Percentiles rank a stretch among this genome's conserved stretches.
These are phyloP conservation scores for Triadica sebifera DNA, from an alignment of 345 rosid genomes.

Conservation along the genomic window DNA sequence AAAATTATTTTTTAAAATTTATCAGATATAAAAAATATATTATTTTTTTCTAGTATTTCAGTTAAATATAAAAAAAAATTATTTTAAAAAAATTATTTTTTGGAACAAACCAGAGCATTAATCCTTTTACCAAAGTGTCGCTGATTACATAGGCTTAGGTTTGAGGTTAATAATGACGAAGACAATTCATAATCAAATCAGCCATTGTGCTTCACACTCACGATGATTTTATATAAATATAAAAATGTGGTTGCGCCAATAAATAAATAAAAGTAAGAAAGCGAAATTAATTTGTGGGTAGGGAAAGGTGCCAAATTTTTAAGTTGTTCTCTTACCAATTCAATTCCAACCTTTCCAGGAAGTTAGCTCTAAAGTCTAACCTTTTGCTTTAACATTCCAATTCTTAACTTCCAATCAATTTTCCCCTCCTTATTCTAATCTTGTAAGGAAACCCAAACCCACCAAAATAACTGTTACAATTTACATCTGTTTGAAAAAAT, in stretches of 20 bases:
- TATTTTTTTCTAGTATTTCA: too few relatives aligned
- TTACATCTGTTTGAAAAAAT: too few relatives aligned
- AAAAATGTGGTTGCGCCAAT: too few relatives aligned
- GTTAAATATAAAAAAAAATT: too few relatives aligned
- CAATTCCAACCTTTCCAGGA: too few relatives aligned
- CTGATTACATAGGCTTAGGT: background rate
- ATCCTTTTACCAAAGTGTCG: too few relatives aligned
- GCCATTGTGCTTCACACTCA: background rate
- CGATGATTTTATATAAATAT: background rate
- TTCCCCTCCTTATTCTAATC: background rate
- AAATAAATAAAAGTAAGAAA: background rate
- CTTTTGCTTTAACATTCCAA: background rate
- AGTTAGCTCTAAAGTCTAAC: background rate
- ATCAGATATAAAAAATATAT: too few relatives aligned
- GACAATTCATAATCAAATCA: constrained; percentile 12
- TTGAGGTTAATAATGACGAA: background rate
- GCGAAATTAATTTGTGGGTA: background rate
- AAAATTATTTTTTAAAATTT: too few relatives aligned
- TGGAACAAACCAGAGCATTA: too few relatives aligned
- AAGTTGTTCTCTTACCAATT: too few relatives aligned
- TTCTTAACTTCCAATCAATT: background rate
- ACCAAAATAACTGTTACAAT: background rate
- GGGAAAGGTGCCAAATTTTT: background rate
- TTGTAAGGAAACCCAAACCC: background rate
- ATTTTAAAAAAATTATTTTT: too few relatives aligned